Conservation (phyloP, 148 eudicot species). For the Amaranthus palmeri region DNA sequence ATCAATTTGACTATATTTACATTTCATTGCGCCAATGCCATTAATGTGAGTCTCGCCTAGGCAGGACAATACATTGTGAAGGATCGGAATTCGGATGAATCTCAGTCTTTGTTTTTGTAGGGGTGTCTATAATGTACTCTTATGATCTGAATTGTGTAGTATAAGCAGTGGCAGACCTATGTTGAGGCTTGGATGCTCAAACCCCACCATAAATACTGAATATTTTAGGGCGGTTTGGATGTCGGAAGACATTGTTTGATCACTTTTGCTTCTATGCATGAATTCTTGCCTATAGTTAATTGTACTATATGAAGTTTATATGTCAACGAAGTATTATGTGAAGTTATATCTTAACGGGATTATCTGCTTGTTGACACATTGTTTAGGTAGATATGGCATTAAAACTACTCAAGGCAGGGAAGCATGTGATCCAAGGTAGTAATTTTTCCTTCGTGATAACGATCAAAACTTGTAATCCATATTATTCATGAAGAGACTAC, state of each 20-base stretch:
- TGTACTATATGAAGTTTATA: neutral
- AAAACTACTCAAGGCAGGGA: conserved; percentile 82
- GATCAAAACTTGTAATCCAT: neutral
- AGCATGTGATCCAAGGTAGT: conserved; percentile 96
- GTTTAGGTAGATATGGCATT: conserved; percentile 76
- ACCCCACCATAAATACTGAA: no score
- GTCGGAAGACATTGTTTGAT: neutral
- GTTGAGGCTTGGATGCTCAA: no score
- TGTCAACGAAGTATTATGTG: neutral
- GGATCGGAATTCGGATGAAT: no score
- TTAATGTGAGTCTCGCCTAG: no score
- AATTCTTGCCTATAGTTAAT: neutral
- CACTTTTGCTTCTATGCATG: neutral
- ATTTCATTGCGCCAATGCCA: no score
- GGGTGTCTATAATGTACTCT: no score
- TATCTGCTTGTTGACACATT: conserved; percentile 4
- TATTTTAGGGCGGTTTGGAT: neutral
- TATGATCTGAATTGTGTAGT: no score
- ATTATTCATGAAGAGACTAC: neutral
- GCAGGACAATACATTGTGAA: no score
- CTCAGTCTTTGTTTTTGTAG: no score
- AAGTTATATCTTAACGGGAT: neutral
- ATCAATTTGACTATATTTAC: neutral
- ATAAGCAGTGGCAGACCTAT: no score
- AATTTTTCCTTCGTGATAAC: neutral